phyloP scores from a whole-genome alignment of 2,329 filamentous ascomycete genomes.

The Emericellopsis atlantica region DNA sequence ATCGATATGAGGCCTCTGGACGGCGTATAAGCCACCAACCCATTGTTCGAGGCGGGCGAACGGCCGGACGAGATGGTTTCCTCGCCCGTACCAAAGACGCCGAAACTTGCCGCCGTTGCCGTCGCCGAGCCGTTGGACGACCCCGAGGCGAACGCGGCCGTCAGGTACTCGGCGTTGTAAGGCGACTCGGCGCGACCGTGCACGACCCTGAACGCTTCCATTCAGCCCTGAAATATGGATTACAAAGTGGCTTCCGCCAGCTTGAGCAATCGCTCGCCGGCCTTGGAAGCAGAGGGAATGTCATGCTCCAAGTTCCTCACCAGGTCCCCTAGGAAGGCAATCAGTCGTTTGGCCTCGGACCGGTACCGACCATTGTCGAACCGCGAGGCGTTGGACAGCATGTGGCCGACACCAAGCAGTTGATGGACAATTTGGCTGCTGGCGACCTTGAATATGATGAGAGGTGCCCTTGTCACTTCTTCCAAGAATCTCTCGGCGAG shows the following conservation, averaged over 20 bases:
- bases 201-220: conserved; percentile 33
- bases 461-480: neutral
- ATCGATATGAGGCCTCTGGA: conserved; percentile 37
- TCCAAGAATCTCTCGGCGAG: conserved; percentile 1
- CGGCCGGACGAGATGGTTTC: conserved; percentile 45
- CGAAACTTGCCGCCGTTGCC: conserved; percentile 35
- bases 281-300: neutral
- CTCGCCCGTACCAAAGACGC: conserved; percentile 37
- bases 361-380: neutral
- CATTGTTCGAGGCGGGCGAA: conserved; percentile 43
- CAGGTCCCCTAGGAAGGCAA: conserved; percentile 1
- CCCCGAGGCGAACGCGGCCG: conserved; percentile 42
- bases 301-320: conserved; percentile 1
- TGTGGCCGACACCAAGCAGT: conserved; percentile 1
- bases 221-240: conserved; percentile 43
- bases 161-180: conserved; percentile 38
- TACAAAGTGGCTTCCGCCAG: neutral
- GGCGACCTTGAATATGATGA: conserved; percentile 3
- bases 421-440: conserved; percentile 2
- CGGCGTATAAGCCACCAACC: conserved; percentile 40
- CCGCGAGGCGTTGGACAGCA: neutral
- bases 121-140: conserved; percentile 44
- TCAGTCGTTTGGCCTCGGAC: conserved; percentile 1
- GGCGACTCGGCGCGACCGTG: conserved; percentile 44
- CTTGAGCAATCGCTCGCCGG: neutral